Base-by-base conservation (phyloP, 352 stramenopile genomes). In the Pythium pyrilobum region DNA sequence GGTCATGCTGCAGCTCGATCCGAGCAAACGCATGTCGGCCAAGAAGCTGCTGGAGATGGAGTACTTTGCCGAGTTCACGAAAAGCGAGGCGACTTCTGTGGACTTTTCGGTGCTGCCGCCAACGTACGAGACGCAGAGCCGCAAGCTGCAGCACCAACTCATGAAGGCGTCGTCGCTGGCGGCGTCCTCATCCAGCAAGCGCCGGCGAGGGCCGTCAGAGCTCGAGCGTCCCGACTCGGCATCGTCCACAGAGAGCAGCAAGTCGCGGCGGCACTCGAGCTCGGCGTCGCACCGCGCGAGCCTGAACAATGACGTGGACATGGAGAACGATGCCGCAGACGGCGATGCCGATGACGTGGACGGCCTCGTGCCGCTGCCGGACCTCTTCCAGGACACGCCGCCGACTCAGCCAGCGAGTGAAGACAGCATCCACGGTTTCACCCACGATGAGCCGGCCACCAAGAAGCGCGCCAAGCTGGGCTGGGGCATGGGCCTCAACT, bases 401-500 rank as follows among this genome's bases (percentile, higher is more conserved):
- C 34, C 0, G 57, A 51, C 15, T 31, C 36, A 13, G 27, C 34
- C 13, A 28, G 39, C 16, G 47, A 12, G 2, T 27, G 11, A 2
- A n/a, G 12, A 8, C 12, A 23, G 4, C 1, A n/a, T n/a, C n/a
- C n/a, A n/a, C n/a, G n/a, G n/a, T n/a, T n/a, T n/a, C n/a, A n/a
- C 7, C 24, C 27, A 43, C 21, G 25, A 38, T 20, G 68, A 52
- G 6, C 28, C 27, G 11, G 45, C n/a, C 3, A 50, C 20, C 9
- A 54, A 42, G 34, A 88, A 86, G 46, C 78, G 81, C 8, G 63
- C 52, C 11, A 92, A 87, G 64, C 68, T 92, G 9, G 81, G 64
- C n/a, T 92, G 81, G 81, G 81, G 81, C 24, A 92, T 92, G 81
- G 81, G 81, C 2, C 70, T 91, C 36, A 67, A 72, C 31, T 53